A percentile compares a stretch with the other conserved stretches of the same genome.
phyloP scores from a whole-genome alignment of 192 early-diverging fungal genomes.

The Podila verticillata region DNA sequence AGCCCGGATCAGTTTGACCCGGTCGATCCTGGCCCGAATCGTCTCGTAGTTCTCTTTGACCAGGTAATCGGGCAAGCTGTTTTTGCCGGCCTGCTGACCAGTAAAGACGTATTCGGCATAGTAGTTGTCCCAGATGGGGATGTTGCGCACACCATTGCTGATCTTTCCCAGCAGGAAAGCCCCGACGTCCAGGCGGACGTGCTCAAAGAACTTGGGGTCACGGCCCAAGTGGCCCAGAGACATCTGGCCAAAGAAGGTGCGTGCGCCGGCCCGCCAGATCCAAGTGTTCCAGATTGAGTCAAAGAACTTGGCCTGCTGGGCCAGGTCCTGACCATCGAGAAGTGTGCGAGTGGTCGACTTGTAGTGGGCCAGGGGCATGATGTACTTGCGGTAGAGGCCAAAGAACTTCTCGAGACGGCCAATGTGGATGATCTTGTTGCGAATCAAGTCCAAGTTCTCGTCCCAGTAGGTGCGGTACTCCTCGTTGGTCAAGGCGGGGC shows the following conservation, averaged over 20 bases:
- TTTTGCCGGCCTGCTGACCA: slow-evolving; percentile 35
- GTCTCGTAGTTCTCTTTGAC: slow-evolving; percentile 42
- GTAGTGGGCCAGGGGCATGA: slow-evolving; percentile 33
- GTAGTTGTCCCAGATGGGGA: slow-evolving; percentile 48
- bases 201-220: slow-evolving; percentile 51
- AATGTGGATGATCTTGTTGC: slow-evolving; percentile 44
- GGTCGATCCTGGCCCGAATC: slow-evolving; percentile 44
- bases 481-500: slow-evolving; percentile 19
- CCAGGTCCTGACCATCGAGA: slow-evolving; percentile 15
- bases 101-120: slow-evolving; percentile 52
- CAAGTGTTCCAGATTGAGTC: slow-evolving; percentile 42
- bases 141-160: slow-evolving; percentile 46
- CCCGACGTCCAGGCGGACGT: slow-evolving; percentile 45
- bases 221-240: slow-evolving; percentile 44
- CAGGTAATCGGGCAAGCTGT: slow-evolving; percentile 35
- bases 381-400: slow-evolving; percentile 35
- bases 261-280: slow-evolving; percentile 37
- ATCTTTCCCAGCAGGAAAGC: slow-evolving; percentile 40
- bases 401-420: slow-evolving; percentile 50
- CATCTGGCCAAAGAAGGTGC: slow-evolving; percentile 48
- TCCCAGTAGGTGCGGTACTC: slow-evolving; percentile 47
- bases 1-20: slow-evolving; percentile 28
- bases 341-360: slow-evolving; percentile 26
- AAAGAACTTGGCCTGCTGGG: slow-evolving; percentile 38
- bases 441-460: slow-evolving; percentile 42